These are phyloP conservation scores for Alisma plantagoaquatica DNA, from an alignment of 106 monocot species.

Conservation along the genomic window DNA sequence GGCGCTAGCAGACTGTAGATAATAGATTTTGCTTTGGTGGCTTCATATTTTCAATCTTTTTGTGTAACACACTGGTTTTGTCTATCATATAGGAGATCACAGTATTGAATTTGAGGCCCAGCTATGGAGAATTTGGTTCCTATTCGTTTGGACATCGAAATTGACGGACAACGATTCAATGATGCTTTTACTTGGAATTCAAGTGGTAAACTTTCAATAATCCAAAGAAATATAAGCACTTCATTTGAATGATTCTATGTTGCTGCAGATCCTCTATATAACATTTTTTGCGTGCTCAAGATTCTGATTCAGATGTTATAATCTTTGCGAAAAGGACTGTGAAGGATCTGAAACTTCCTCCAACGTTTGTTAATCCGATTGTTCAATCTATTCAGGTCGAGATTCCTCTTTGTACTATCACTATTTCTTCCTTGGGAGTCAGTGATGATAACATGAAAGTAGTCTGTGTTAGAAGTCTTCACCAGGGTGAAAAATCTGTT, in stretches of 20 bases:
- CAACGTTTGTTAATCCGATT: conserved; percentile 77
- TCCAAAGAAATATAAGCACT: background rate
- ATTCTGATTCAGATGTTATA: conserved; percentile 76
- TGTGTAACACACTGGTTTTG: no score
- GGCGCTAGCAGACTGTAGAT: no score
- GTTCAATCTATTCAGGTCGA: conserved; percentile 64
- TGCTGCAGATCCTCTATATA: no score
- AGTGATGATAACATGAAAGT: no score
- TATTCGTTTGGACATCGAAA: conserved; percentile 77
- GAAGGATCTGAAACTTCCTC: conserved; percentile 85
- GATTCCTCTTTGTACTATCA: background rate
- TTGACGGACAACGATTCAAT: conserved; percentile 65
- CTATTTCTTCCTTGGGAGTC: no score
- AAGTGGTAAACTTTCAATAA: conserved; percentile 31
- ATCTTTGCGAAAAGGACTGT: conserved; percentile 86
- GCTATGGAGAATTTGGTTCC: conserved; percentile 83
- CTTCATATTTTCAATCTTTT: no score
- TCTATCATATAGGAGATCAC: no score
- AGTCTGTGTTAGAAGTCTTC: no score
- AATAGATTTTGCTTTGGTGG: no score
- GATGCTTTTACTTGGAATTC: conserved; percentile 96
- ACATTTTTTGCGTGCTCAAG: conserved; percentile 17
- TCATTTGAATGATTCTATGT: background rate
- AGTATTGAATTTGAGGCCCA: conserved; percentile 60
- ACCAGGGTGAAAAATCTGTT: no score